Conservation (phyloP, 352 stramenopile genomes). For the Peronospora tabacina region DNA sequence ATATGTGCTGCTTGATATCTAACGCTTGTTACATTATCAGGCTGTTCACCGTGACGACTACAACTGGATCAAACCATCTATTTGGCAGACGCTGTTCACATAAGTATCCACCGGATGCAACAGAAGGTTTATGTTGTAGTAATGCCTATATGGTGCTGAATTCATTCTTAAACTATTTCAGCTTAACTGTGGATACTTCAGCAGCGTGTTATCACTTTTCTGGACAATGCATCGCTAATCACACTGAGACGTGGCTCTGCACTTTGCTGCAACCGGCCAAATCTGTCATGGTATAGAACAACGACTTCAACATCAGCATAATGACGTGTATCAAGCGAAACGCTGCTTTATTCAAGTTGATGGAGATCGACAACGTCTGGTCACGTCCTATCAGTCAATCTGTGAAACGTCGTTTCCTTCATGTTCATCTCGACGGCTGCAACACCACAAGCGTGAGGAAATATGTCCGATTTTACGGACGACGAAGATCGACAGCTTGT, state of each 20-base stretch:
- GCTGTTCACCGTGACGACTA: conserved; percentile 85
- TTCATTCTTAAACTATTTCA: conserved; percentile 7
- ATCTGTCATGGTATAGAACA: conserved; percentile 1
- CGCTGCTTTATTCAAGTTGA: conserved; percentile 10
- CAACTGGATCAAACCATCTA: conserved; percentile 90
- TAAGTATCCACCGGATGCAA: conserved; percentile 20
- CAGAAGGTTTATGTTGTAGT: conserved; percentile 8
- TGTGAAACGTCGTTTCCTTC: background rate
- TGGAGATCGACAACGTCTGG: conserved; percentile 21
- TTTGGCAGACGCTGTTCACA: conserved; percentile 85
- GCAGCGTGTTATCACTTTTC: background rate
- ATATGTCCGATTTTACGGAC: conserved; percentile 52
- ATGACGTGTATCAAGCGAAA: background rate
- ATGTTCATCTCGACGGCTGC: background rate
- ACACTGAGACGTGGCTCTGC: background rate
- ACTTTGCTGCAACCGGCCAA: background rate
- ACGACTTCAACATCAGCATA: conserved; percentile 4
- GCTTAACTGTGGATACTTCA: background rate
- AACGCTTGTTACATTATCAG: conserved; percentile 16
- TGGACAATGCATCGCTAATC: background rate
- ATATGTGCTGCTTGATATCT: background rate
- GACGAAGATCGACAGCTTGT: conserved; percentile 49
- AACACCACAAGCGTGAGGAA: conserved; percentile 2
- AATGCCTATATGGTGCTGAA: conserved; percentile 21
- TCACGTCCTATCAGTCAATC: conserved; percentile 14